Evolutionary conservation across 495 filamentous ascomycete genomes (phyloP).

Genomic region (Pyronema omphalodes): DNA sequence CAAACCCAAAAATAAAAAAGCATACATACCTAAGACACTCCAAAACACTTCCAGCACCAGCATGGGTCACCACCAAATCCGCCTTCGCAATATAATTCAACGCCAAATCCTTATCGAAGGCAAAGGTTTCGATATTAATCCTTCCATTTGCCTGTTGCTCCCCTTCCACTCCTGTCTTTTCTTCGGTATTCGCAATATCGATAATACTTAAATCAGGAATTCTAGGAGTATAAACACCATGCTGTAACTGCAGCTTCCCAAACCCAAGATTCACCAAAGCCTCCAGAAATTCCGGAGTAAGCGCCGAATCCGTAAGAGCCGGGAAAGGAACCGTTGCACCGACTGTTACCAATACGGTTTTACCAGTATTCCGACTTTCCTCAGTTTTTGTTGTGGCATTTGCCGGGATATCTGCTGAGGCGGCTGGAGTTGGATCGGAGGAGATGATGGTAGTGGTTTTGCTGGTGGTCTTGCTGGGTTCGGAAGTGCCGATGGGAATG

Average conservation of each 20-base stretch:
- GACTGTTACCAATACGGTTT: background rate
- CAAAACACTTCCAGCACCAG: constrained; percentile 84
- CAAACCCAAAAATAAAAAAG: too few species aligned
- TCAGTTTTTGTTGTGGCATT: background rate
- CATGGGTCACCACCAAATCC: constrained; percentile 72
- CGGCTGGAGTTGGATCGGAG: background rate
- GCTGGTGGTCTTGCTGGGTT: too few species aligned
- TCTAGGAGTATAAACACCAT: background rate
- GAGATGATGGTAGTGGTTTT: background rate
- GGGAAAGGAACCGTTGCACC: constrained; percentile 67
- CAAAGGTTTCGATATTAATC: constrained; percentile 42
- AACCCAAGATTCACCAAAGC: constrained; percentile 38
- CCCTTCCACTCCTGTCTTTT: background rate
- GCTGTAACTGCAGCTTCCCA: constrained; percentile 27
- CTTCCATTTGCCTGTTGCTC: too few species aligned
- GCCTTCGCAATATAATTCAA: constrained; percentile 25
- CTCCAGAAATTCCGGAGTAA: constrained; percentile 40
- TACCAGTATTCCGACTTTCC: background rate
- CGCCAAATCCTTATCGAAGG: constrained; percentile 42
- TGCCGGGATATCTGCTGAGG: background rate
- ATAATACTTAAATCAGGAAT: too few species aligned
- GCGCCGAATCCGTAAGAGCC: constrained; percentile 45
- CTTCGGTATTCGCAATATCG: too few species aligned
- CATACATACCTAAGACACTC: constrained; percentile 48
- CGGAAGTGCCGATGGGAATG: background rate